These are phyloP conservation scores for Begonia peltatifolia DNA, from an alignment of 306 rosid genomes.

Conservation along the genomic window DNA sequence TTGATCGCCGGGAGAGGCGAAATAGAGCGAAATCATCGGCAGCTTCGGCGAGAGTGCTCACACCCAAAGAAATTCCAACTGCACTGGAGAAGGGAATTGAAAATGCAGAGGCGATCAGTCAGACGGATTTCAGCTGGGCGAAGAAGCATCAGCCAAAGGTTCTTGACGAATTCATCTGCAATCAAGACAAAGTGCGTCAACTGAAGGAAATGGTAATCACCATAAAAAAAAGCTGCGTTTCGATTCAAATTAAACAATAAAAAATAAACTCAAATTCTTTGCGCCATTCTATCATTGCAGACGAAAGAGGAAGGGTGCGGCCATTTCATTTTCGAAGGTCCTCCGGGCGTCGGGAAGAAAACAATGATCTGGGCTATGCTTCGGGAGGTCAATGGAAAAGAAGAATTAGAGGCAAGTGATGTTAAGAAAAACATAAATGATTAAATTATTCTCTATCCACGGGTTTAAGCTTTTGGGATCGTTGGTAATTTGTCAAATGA, in stretches of 20 bases:
- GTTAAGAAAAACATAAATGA: no score
- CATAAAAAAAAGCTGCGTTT: not conserved
- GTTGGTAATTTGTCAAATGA: not conserved
- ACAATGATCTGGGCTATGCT: constrained; percentile 82
- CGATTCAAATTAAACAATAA: not conserved
- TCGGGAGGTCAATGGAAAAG: constrained; percentile 46
- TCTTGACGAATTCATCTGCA: constrained; percentile 61
- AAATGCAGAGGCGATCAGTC: not conserved
- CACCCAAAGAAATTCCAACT: no score
- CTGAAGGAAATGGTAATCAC: constrained; percentile 31
- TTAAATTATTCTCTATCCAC: no score
- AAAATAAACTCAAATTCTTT: not conserved
- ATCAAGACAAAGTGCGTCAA: constrained; percentile 30
- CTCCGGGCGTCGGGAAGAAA: constrained; percentile 62
- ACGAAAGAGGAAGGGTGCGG: constrained; percentile 27
- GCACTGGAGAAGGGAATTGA: not conserved
- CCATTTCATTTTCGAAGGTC: constrained; percentile 78
- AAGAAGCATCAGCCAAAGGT: constrained; percentile 38
- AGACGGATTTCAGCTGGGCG: constrained; percentile 41
- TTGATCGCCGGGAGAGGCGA: not conserved
- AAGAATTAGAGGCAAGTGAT: constrained; percentile 19
- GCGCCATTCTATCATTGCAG: constrained; percentile 12
- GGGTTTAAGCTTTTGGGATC: no score
- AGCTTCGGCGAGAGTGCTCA: no score
- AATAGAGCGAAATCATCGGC: not conserved